A percentile compares a stretch with the other conserved stretches of the same genome.
phyloP scores from a whole-genome alignment of 805 yeast genomes.

The Grigorovia jiainica region DNA sequence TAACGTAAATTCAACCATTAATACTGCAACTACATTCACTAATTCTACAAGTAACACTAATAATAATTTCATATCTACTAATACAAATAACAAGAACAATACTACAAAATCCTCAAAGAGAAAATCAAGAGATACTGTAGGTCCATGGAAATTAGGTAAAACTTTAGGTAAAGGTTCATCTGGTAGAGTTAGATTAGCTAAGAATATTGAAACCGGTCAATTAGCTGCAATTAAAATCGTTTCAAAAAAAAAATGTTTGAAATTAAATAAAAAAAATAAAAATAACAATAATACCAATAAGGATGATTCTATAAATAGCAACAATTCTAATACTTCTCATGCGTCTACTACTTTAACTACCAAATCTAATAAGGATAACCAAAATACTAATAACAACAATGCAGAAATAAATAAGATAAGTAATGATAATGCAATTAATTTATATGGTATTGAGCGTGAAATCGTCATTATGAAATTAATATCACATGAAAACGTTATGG shows the following conservation, averaged over 20 bases:
- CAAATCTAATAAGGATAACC: slow-evolving; percentile 7
- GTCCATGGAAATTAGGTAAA: slow-evolving; percentile 77
- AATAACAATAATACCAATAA: slow-evolving; percentile 2
- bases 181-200: slow-evolving; percentile 69
- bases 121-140: slow-evolving; percentile 39
- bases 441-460: slow-evolving; percentile 95
- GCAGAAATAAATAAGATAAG: slow-evolving; percentile 6
- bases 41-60: slow-evolving; percentile 18
- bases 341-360: slow-evolving; percentile 11
- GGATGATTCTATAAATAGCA: slow-evolving; percentile 6
- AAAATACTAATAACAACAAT: slow-evolving; percentile 10
- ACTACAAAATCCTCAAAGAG: slow-evolving; percentile 24
- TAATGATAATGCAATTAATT: slow-evolving; percentile 26
- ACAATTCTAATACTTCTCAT: slow-evolving; percentile 9
- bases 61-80: neutral
- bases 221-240: slow-evolving; percentile 79
- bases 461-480: slow-evolving; percentile 94
- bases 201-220: slow-evolving; percentile 58
- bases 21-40: too few relatives aligned
- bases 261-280: slow-evolving; percentile 3
- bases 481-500: slow-evolving; percentile 88
- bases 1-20: too few relatives aligned
- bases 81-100: slow-evolving; percentile 4
- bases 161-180: slow-evolving; percentile 79
- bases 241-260: slow-evolving; percentile 40